phyloP scores from a whole-genome alignment of 1,284 basidiomycete species.

The Calocybe gambosa region DNA sequence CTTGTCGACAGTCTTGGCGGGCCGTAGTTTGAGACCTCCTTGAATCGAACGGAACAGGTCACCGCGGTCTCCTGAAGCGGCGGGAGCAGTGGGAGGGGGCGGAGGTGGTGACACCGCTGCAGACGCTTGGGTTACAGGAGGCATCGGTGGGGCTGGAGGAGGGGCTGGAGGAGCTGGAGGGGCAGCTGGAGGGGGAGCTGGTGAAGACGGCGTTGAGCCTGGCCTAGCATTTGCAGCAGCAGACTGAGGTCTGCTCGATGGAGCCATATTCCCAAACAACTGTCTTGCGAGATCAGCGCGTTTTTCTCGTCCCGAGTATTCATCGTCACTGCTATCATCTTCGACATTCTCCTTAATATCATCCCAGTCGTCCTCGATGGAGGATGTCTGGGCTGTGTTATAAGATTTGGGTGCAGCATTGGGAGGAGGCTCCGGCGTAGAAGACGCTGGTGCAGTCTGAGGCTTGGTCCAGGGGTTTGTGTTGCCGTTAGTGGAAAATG shows the following conservation, averaged over 20 bases:
- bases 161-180: constrained; percentile 30
- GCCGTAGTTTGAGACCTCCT: constrained; percentile 69
- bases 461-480: constrained; percentile 61
- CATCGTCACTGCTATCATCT: constrained; percentile 77
- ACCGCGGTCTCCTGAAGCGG: constrained; percentile 43
- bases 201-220: constrained; percentile 27
- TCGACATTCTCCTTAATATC: constrained; percentile 70
- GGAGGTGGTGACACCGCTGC: constrained; percentile 17
- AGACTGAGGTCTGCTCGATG: constrained; percentile 42
- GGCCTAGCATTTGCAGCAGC: constrained; percentile 23
- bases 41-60: constrained; percentile 83
- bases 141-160: constrained; percentile 26
- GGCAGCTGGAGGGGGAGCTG: constrained; percentile 28
- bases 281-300: constrained; percentile 72
- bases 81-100: constrained; percentile 29
- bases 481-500: constrained; percentile 29
- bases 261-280: constrained; percentile 69
- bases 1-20: constrained; percentile 82
- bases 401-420: constrained; percentile 42
- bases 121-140: constrained; percentile 23
- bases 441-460: constrained; percentile 29
- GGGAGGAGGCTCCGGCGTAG: constrained; percentile 31
- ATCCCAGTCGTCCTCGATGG: constrained; percentile 82
- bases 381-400: constrained; percentile 54
- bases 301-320: constrained; percentile 55